Percentiles rank a stretch among this genome's conserved stretches.
These are phyloP conservation scores for Botryosphaeria dothidea DNA, from an alignment of 2,329 filamentous ascomycete genomes.

Conservation along the genomic window DNA sequence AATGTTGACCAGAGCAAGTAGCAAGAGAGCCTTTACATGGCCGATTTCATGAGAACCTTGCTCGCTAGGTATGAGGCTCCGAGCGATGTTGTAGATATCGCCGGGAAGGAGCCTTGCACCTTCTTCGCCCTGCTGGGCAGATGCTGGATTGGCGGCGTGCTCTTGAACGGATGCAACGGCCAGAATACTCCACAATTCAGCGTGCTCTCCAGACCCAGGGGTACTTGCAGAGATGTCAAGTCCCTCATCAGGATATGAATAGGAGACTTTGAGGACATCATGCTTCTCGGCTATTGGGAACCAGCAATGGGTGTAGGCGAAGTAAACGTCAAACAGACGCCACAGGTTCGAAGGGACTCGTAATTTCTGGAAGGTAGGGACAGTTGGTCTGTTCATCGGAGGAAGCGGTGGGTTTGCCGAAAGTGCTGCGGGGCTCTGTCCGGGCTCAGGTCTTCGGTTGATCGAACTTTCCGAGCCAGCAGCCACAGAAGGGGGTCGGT, in stretches of 20 bases:
- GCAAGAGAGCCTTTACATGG: slow-evolving; percentile 45
- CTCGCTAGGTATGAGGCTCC: slow-evolving; percentile 34
- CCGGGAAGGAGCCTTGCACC: slow-evolving; percentile 21
- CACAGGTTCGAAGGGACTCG: slow-evolving; percentile 57
- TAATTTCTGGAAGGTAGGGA: slow-evolving; percentile 20
- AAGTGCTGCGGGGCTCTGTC: neutral
- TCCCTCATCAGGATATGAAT: slow-evolving; percentile 52
- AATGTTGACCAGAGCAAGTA: slow-evolving; percentile 64
- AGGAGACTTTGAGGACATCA: slow-evolving; percentile 59
- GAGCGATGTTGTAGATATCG: slow-evolving; percentile 31
- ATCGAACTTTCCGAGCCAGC: slow-evolving; percentile 2
- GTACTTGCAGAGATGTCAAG: slow-evolving; percentile 30
- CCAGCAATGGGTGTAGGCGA: slow-evolving; percentile 76
- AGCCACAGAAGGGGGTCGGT: neutral
- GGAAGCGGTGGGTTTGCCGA: neutral
- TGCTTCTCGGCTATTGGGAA: slow-evolving; percentile 72
- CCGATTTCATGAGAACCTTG: slow-evolving; percentile 37
- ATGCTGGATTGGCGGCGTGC: slow-evolving; percentile 9
- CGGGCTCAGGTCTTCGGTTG: neutral
- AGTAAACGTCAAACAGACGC: slow-evolving; percentile 70
- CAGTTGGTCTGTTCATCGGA: slow-evolving; percentile 4
- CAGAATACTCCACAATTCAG: slow-evolving; percentile 49
- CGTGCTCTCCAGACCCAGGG: slow-evolving; percentile 38
- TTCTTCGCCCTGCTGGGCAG: slow-evolving; percentile 3
- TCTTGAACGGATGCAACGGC: slow-evolving; percentile 42